Evolutionary conservation across 2,329 filamentous ascomycete species (phyloP), one percentile per base, ranked within the genome.

Genomic region (Xylariomycetidae sp.): DNA sequence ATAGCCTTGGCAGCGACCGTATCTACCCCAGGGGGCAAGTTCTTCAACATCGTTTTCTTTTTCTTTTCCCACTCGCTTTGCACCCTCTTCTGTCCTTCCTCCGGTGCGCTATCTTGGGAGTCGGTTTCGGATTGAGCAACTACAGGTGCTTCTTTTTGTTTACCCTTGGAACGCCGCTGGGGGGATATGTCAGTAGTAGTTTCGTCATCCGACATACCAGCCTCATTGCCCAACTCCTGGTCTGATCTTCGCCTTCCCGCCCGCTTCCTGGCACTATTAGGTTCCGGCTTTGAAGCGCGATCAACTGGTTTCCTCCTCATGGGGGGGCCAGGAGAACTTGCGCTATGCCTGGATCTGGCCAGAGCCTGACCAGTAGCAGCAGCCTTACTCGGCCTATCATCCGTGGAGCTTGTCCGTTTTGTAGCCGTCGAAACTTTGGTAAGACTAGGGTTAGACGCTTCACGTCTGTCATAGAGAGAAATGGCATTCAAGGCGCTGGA

Each of bases 1-100:
- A 98, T 96, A 42, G 96, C 88, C 51, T 86, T 85, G 0, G 90
- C 92, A 4, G 89, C 85, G 16, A 72, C 67, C 45, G 82, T 76
- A 53, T 98, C 92, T 3, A 96, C 77, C 0, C 88, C 88, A 33
- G 80, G 74, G 0, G 89, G 89, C 1, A 97, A 63, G 36, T 82
- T 82, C 52, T 85, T 88, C 52, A 96, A 65, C 15, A 94, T 68
- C 7, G 71, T 59, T 30, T 70, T 66, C 42, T 85, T 77, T 30
- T 72, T 77, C 33, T 68, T 69, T 43, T 84, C 75, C 72, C 78
- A 85, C 8, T 67, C 64, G 14, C 58, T 62, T 31, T 72, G 66
- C 6, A 64, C 61, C 16, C 64, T 54, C 11, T 46, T 49, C 2
- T 48, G 54, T 17, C 64, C 62, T 3, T 62, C 66, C 14, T 64